Conservation (phyloP, 495 filamentous ascomycete species). For the Cladorrhinum samala region DNA sequence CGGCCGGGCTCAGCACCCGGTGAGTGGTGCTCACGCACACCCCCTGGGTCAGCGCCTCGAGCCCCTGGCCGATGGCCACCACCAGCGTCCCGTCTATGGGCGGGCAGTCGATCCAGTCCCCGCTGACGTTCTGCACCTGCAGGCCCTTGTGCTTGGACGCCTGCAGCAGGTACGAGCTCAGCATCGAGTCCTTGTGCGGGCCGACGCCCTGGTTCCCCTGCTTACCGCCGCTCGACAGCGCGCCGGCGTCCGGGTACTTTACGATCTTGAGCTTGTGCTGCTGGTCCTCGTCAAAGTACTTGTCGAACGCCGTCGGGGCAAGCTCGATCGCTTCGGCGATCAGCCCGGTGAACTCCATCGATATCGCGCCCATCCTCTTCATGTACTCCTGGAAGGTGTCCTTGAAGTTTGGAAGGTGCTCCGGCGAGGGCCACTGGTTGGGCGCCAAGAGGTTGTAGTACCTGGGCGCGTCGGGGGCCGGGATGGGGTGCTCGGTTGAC, state of each 20-base stretch:
- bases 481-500: slow-evolving; percentile 65
- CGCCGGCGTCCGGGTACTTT: slow-evolving; percentile 67
- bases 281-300: slow-evolving; percentile 74
- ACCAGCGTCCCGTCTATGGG: slow-evolving; percentile 62
- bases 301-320: slow-evolving; percentile 62
- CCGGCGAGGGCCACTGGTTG: slow-evolving; percentile 80
- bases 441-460: slow-evolving; percentile 79
- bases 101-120: slow-evolving; percentile 74
- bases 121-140: slow-evolving; percentile 77
- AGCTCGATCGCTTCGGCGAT: slow-evolving; percentile 85
- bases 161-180: slow-evolving; percentile 82
- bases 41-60: slow-evolving; percentile 85
- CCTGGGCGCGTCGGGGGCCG: slow-evolving; percentile 54
- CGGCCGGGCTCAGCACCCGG: slow-evolving; percentile 61
- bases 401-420: slow-evolving; percentile 65
- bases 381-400: slow-evolving; percentile 69
- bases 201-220: slow-evolving; percentile 67
- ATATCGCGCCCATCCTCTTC: slow-evolving; percentile 59
- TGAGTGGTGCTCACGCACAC: slow-evolving; percentile 85
- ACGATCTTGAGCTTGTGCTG: slow-evolving; percentile 93
- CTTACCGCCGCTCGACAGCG: slow-evolving; percentile 41
- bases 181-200: slow-evolving; percentile 90
- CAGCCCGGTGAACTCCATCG: slow-evolving; percentile 69
- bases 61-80: slow-evolving; percentile 86
- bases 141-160: slow-evolving; percentile 71